Evolutionary conservation across 1,284 basidiomycete genomes (phyloP).

Genomic region (Cystobasidium pallidum): DNA sequence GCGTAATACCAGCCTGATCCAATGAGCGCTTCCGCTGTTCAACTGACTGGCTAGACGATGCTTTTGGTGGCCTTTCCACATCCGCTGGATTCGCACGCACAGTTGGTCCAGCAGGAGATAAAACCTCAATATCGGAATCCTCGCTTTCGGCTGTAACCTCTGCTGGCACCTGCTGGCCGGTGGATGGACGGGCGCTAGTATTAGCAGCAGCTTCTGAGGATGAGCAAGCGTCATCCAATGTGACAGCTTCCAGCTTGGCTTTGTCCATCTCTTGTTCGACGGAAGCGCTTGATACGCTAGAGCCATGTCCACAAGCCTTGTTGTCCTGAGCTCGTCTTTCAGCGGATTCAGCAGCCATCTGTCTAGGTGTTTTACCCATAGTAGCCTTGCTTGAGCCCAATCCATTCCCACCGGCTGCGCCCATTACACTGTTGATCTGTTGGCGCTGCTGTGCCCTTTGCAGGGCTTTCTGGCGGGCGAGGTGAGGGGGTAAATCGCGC

Average conservation of each 20-base stretch:
- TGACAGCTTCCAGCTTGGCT: constrained; percentile 1
- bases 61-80: neutral
- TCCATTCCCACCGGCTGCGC: constrained; percentile 56
- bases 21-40: neutral
- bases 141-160: neutral
- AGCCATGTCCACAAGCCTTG: constrained; percentile 67
- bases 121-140: constrained; percentile 33
- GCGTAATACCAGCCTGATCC: neutral
- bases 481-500: constrained; percentile 67
- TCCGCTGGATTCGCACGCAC: neutral
- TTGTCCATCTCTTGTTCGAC: constrained; percentile 31
- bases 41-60: neutral
- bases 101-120: neutral
- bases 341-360: constrained; percentile 81
- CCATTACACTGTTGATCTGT: constrained; percentile 61
- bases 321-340: constrained; percentile 73
- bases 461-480: constrained; percentile 68
- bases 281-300: constrained; percentile 37
- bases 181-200: neutral
- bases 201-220: neutral
- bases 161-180: neutral
- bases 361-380: constrained; percentile 65
- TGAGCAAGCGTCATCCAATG: neutral
- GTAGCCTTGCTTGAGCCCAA: constrained; percentile 49
- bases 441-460: constrained; percentile 75